phyloP scores from a whole-genome alignment of 495 filamentous ascomycete genomes.

The Coniosporium apollinis region DNA sequence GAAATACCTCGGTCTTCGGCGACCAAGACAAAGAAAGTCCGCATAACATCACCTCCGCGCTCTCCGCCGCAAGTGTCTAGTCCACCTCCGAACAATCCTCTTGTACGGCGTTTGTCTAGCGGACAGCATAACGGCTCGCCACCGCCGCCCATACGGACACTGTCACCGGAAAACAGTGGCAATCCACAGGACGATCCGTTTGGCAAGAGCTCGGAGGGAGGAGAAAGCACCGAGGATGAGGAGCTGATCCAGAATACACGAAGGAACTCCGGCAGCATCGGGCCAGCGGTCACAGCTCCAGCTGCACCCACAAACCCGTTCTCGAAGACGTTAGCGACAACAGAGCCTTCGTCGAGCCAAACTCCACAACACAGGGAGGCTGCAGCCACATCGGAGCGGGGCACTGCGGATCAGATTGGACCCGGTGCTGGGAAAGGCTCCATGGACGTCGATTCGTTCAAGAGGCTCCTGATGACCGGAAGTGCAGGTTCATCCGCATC shows the following conservation, averaged over 20 bases:
- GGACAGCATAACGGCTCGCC: slow-evolving; percentile 1
- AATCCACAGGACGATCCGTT: slow-evolving; percentile 2
- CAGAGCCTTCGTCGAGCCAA: slow-evolving; percentile 9
- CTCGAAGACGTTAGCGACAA: slow-evolving; percentile 19
- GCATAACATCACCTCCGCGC: background rate
- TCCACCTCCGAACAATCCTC: background rate
- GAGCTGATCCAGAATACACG: slow-evolving; percentile 8
- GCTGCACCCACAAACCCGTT: slow-evolving; percentile 16
- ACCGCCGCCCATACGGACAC: slow-evolving; percentile 1
- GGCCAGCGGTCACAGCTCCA: background rate
- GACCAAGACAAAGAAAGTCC: background rate
- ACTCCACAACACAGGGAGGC: background rate
- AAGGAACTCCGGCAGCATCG: slow-evolving; percentile 6
- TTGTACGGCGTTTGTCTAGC: background rate
- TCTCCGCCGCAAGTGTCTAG: no score
- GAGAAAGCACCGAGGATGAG: slow-evolving; percentile 8
- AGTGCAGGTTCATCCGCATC: slow-evolving; percentile 12
- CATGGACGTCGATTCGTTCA: slow-evolving; percentile 24
- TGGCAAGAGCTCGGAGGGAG: slow-evolving; percentile 1
- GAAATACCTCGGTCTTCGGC: background rate
- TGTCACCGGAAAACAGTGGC: slow-evolving; percentile 3
- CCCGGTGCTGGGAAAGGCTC: slow-evolving; percentile 6
- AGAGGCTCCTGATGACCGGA: slow-evolving; percentile 22
- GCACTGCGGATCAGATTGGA: background rate
- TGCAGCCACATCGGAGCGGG: background rate